Base-by-base conservation (phyloP, 2,329 filamentous ascomycete genomes). In the Phyllosticta citribraziliensis region DNA sequence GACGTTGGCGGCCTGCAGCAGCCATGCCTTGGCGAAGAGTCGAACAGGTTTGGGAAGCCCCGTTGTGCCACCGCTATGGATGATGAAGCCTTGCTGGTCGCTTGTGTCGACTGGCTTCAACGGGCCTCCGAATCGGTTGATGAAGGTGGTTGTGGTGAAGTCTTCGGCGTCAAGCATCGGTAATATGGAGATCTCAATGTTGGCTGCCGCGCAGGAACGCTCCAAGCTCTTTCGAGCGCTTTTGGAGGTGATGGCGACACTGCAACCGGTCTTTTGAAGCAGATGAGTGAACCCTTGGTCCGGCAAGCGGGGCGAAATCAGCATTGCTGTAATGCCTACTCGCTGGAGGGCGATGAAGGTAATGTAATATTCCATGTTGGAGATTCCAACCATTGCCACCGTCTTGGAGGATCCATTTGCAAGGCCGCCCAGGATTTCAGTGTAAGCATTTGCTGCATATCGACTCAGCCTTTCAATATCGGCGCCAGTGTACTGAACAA, bases 41-140 rank as follows among this genome's bases (percentile, higher is more conserved):
- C 52, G 57, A 14, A 60, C 57, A 2, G 57, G 57, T 63, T 87
- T 87, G 0, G 84, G 84, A 0, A 86, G 73, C 0, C 84, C 84
- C 0, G 85, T 86, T 0, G 81, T 84, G 8, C 84, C 84, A 22
- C 75, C 77, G 3, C 77, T 79, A 64, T 81, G 78, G 57, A 60
- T 55, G 57, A 60, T 55, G 52, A 60, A 60, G 17, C 52, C 52
- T 50, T 59, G 57, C 5, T 24, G 52, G 20, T 60, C 22, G 5
- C 35, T 25, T 11, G 27, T 40, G 24, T 55, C 17, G 10, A 35
- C 17, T 2, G 52, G 52, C 10, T 30, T 19, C 22, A 19, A 27
- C 1, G 33, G 33, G 1, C 33, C 33, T 17, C 33, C 33, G 14
- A 40, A 40, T 5, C 10, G 33, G 6, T 40, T 40, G 33, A 40